Evolutionary conservation across 2,329 filamentous ascomycete species (phyloP).

Genomic region (Aspergillus sp.): DNA sequence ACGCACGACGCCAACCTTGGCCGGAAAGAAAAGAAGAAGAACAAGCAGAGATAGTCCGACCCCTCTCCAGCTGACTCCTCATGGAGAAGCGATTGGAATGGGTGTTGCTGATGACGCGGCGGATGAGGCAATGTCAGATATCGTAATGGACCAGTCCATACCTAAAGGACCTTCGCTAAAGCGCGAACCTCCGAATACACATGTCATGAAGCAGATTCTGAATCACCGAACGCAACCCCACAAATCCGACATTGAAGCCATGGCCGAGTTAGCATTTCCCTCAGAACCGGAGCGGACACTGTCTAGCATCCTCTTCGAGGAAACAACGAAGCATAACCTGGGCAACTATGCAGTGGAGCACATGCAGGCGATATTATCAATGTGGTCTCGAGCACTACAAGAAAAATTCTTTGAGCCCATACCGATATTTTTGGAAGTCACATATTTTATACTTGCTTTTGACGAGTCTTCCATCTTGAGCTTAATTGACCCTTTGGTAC

Average conservation of each 20-base stretch:
- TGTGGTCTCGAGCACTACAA: slow-evolving; percentile 58
- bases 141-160: slow-evolving; percentile 24
- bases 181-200: slow-evolving; percentile 27
- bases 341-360: slow-evolving; percentile 51
- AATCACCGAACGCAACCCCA: slow-evolving; percentile 54
- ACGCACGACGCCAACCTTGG: slow-evolving; percentile 54
- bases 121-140: slow-evolving; percentile 22
- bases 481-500: slow-evolving; percentile 39
- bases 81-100: slow-evolving; percentile 24
- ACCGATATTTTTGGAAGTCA: slow-evolving; percentile 42
- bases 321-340: slow-evolving; percentile 44
- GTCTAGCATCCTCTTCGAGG: slow-evolving; percentile 56
- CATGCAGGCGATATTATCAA: slow-evolving; percentile 49
- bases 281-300: slow-evolving; percentile 50
- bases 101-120: slow-evolving; percentile 27
- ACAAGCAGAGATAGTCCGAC: slow-evolving; percentile 54
- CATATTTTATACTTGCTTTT: slow-evolving; percentile 41
- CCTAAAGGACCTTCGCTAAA: slow-evolving; percentile 22
- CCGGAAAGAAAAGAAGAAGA: slow-evolving; percentile 59
- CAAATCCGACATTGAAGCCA: slow-evolving; percentile 55
- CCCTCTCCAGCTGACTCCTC: slow-evolving; percentile 43
- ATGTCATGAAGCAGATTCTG: slow-evolving; percentile 55
- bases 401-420: slow-evolving; percentile 52
- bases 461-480: slow-evolving; percentile 38
- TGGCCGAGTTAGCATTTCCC: slow-evolving; percentile 55